Base-by-base conservation (phyloP, 208 protist species). In the Angomonas ambiguus region DNA sequence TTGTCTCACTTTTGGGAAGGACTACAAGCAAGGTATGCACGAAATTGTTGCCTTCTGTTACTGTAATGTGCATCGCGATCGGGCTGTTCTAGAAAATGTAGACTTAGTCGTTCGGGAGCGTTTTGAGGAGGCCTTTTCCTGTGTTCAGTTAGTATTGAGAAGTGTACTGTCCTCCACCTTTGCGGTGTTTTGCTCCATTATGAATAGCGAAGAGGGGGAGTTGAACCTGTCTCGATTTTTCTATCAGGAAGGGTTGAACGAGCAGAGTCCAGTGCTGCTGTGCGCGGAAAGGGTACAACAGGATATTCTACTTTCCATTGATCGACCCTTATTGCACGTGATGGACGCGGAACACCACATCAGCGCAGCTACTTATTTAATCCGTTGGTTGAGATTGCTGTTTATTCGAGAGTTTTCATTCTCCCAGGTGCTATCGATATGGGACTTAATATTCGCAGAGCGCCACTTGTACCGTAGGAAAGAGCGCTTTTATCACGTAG, bases 11-110 rank as follows among this genome's bases (percentile, higher is more conserved):
- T 61, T 91, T 51, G 41, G 62, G 27, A 60, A 66, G 48, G 79
- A 83, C 11, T 97, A 97, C 68, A 81, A 74, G 67, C 93, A 97
- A 58, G 93, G 93, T 5, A 88, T 97, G 64, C 92, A 98, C 65
- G 94, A 98, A 59, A 66, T 98, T 30, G 76, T 92, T 10, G 87
- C 92, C 24, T 91, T 94, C 42, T 64, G 94, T 13, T 96, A 95
- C 51, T 83, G 73, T 42, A 60, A 61, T 28, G 76, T 65, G 6
- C 62, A 77, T 51, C 75, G 79, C 11, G 79, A 85, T 49, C 62
- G 69, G 41, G 22, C 28, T 13, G n/a, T 82, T 8, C 67, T 51
- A 4, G 62, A 74, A 20, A 32, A 28, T 27, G 20, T 53, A 24
- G 45, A 53, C 45, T 20, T 20, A 8, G 24, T n/a, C 4, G 45